phyloP scores from a whole-genome alignment of 805 yeast species.

The Hanseniaspora opuntiae region DNA sequence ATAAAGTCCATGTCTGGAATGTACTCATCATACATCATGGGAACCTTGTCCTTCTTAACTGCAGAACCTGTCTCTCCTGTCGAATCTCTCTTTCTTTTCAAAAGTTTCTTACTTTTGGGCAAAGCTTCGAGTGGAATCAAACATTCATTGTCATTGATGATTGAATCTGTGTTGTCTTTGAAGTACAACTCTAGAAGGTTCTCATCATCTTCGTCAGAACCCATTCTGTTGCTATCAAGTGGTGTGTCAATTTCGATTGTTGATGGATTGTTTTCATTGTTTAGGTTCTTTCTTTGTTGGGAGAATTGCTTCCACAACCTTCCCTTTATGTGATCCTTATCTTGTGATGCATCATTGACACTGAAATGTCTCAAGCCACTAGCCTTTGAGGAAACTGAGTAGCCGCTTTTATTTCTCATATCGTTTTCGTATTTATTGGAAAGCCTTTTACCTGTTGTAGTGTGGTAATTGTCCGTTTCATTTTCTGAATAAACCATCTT shows the following conservation, averaged over 20 bases:
- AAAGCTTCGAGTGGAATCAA: slow-evolving; percentile 11
- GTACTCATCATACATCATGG: slow-evolving; percentile 52
- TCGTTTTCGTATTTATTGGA: slow-evolving; percentile 42
- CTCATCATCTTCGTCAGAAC: slow-evolving; percentile 1
- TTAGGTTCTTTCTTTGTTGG: not conserved
- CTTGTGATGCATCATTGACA: slow-evolving; percentile 1
- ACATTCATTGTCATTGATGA: slow-evolving; percentile 11
- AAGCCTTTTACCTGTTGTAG: slow-evolving; percentile 39
- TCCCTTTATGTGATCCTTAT: not conserved
- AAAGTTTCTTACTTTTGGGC: not conserved
- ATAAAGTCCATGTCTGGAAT: slow-evolving; percentile 56
- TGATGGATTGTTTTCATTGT: not conserved
- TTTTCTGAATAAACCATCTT: slow-evolving; percentile 49
- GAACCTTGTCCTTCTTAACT: not conserved
- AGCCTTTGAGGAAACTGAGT: not conserved
- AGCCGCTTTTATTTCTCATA: slow-evolving; percentile 21
- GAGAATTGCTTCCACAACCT: not conserved
- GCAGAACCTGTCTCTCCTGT: not conserved
- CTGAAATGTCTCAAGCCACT: slow-evolving; percentile 2
- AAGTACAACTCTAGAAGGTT: not conserved
- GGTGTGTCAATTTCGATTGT: not conserved
- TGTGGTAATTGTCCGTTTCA: slow-evolving; percentile 48
- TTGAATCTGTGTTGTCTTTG: slow-evolving; percentile 8
- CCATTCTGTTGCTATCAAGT: not conserved
- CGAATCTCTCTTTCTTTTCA: slow-evolving; percentile 1